phyloP scores from a whole-genome alignment of 176 grass and related monocot species.

The bread wheat (Triticum aestivum) region DNA sequence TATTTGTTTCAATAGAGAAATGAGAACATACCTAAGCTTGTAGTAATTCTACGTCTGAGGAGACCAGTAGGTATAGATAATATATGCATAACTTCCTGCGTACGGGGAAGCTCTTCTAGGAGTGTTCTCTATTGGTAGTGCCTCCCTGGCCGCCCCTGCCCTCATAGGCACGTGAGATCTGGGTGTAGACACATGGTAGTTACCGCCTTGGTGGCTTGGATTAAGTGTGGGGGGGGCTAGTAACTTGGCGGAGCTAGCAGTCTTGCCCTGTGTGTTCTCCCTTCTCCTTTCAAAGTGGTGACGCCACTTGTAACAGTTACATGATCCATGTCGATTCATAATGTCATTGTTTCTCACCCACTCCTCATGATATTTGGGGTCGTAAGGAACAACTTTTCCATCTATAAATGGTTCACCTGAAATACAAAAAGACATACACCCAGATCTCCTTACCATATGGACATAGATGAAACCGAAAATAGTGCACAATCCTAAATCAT shows the following conservation, averaged over 20 bases:
- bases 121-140: conserved; percentile 39
- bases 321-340: neutral
- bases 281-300: conserved; percentile 79
- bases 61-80: neutral
- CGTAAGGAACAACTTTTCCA: conserved; percentile 77
- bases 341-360: conserved; percentile 75
- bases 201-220: neutral
- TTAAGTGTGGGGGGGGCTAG: conserved; percentile 24
- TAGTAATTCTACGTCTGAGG: neutral
- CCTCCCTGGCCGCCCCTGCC: neutral
- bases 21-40: neutral
- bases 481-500: neutral
- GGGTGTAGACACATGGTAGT: neutral
- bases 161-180: neutral
- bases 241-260: conserved; percentile 32
- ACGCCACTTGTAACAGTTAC: conserved; percentile 56
- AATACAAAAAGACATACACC: conserved; percentile 12
- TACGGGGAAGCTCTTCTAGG: neutral
- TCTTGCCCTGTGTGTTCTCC: conserved; percentile 64
- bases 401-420: conserved; percentile 89
- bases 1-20: conserved; percentile 15
- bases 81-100: conserved; percentile 20
- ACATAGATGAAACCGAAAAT: neutral
- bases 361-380: conserved; percentile 87
- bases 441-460: neutral